phyloP scores from a whole-genome alignment of 257 asterid species.

The Solanum tacnaense region DNA sequence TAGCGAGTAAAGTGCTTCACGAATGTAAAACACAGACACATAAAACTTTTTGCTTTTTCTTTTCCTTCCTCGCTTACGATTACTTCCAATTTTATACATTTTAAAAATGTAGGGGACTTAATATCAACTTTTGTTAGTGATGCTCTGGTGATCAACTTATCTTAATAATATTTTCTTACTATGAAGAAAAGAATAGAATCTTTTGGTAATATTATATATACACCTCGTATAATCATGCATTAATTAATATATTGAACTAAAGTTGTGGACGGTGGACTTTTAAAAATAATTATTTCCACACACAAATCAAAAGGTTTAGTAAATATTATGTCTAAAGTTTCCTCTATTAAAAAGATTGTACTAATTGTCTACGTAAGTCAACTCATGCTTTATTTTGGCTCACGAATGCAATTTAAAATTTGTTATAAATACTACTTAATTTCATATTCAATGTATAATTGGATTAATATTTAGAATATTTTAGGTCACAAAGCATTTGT shows the following conservation, averaged over 20 bases:
- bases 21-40: neutral
- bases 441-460: neutral
- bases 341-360: neutral
- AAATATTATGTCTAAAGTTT: neutral
- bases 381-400: neutral
- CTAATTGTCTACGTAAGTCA: conserved; percentile 5
- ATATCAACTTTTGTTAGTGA: neutral
- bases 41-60: no score
- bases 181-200: neutral
- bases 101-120: no score
- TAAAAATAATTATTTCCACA: neutral
- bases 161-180: neutral
- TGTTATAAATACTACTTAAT: neutral
- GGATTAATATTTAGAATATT: neutral
- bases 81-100: no score
- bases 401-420: neutral
- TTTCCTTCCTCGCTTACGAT: no score
- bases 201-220: neutral
- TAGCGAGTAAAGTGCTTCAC: neutral
- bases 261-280: neutral
- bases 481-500: neutral
- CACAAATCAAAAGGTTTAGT: neutral
- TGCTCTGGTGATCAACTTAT: neutral
- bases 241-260: neutral
- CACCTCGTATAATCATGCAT: neutral